Base-by-base conservation (phyloP, 345 rosid species). In the Hevea brasiliensis region DNA sequence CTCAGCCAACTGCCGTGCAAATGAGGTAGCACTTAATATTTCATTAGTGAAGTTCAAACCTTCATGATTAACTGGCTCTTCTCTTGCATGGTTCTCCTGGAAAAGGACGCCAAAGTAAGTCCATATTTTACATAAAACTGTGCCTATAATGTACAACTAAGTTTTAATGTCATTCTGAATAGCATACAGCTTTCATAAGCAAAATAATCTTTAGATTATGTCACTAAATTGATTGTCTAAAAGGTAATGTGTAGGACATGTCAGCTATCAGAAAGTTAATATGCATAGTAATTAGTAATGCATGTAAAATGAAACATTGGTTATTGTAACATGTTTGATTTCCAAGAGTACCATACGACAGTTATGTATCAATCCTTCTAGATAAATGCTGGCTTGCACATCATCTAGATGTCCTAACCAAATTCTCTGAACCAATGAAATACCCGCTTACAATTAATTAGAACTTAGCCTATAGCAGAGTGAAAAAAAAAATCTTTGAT, bases 1-100 rank as follows among this genome's bases (percentile, higher is more conserved):
- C 81, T 89, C 99, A 15, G 90, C 86, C 78, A 96, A 79, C 82
- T 93, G 97, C 78, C 97, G 72, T 41, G 97, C 81, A 80, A 85
- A 89, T 17, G 99, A 96, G 74, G 86, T 83, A 10, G 87, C 94
- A 82, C 92, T 92, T 74, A 85, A 71, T 64, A 88, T 63, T 81
- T 93, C 98, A 77, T 91, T 87, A 0, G 96, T 87, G 61, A 89
- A 82, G 84, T 94, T 92, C 70, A 89, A 78, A 66, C 58, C 72
- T 75, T 71, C 75, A 56, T 55, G 87, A 45, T 75, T 82, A 77
- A 82, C 83, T 58, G 56, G 74, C 70, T 84, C 88, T 5, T 48
- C 75, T 80, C 73, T 77, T 58, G 78, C 75, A 70, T 77, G 81
- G 76, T 83, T 85, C 77, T 89, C 94, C 98, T 95, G 85, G 55